Conservation (phyloP, 1,284 basidiomycete genomes). For the Sparassis latifolia region DNA sequence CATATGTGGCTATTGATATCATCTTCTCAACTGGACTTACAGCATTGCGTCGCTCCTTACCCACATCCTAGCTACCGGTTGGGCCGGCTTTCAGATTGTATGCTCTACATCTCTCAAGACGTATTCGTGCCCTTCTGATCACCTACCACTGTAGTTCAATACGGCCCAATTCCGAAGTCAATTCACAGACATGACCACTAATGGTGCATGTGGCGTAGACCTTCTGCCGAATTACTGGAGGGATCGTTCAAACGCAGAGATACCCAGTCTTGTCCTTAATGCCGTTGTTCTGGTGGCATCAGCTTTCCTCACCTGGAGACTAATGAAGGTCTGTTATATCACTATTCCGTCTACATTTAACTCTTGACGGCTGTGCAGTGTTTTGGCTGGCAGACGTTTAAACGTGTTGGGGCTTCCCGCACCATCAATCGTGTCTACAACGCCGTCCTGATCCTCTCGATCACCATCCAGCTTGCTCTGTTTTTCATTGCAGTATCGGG, state of each 20-base stretch:
- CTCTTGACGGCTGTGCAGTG: constrained; percentile 31
- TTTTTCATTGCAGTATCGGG: constrained; percentile 72
- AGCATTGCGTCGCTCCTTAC: constrained; percentile 63
- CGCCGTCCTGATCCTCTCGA: constrained; percentile 63
- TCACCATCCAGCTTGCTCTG: constrained; percentile 64
- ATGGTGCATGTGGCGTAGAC: constrained; percentile 55
- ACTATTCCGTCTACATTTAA: neutral
- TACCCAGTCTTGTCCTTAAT: constrained; percentile 62
- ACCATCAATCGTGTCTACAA: constrained; percentile 71
- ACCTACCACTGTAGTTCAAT: constrained; percentile 10
- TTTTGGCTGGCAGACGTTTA: constrained; percentile 82
- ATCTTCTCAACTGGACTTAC: neutral
- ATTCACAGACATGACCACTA: constrained; percentile 51
- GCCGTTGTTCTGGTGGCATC: constrained; percentile 52
- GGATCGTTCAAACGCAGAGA: constrained; percentile 48
- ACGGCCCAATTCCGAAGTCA: constrained; percentile 51
- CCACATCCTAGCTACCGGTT: constrained; percentile 63
- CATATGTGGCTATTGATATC: neutral
- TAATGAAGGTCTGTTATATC: constrained; percentile 50
- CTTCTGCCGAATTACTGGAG: constrained; percentile 59
- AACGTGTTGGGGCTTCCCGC: constrained; percentile 72
- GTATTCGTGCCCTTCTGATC: too few species aligned
- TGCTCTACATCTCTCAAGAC: neutral
- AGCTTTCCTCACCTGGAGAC: constrained; percentile 61
- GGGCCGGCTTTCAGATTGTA: constrained; percentile 61